Base-by-base conservation (phyloP, 2,329 filamentous ascomycete genomes). In the Elsinoe australis region DNA sequence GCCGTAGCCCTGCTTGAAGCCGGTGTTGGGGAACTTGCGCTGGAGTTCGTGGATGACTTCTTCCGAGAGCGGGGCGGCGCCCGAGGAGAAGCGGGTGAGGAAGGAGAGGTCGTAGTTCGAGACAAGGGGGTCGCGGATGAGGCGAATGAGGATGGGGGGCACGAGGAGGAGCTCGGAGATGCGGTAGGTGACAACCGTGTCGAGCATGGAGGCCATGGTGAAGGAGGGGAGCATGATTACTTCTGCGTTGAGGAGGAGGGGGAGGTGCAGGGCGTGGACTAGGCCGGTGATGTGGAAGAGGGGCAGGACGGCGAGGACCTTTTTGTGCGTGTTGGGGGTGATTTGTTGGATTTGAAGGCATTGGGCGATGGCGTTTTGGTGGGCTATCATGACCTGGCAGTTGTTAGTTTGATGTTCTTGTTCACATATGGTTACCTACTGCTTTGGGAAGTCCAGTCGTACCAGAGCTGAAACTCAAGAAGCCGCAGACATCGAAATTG, bases 1-100 rank as follows among this genome's bases (percentile, higher is more conserved):
- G 21, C 80, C 80, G 55, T 82, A 83, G 1, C 78, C 79, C 57
- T 82, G 79, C 55, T 78, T 78, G 61, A 83, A 80, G 0, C 76
- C 77, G 0, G 73, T 78, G 1, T 71, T 64, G 0, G 79, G 79
- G 55, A 81, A 82, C 39, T 71, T 73, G 51, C 69, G 66, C 50
- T 75, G 62, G 10, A 83, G 64, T 18, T 73, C 67, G 18, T 74
- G 69, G 12, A 82, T 67, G 47, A 83, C 74, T 57, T 82, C 74
- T 4, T 68, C 66, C 2, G 68, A 70, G 2, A 80, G 61, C 0
- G 79, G 80, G 0, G 80, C 80, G 0, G 79, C 79, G 5, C 79
- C 79, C 1, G 73, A 78, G 0, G 73, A 75, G 59, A 82, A 79
- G 0, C 75, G 69, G 18, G 66, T 67, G 1, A 83, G 61, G 54